Percentiles rank a stretch among this genome's conserved stretches.
These are phyloP conservation scores for Heliocybe sulcata DNA, from an alignment of 1,284 basidiomycete species.

Conservation along the genomic window DNA sequence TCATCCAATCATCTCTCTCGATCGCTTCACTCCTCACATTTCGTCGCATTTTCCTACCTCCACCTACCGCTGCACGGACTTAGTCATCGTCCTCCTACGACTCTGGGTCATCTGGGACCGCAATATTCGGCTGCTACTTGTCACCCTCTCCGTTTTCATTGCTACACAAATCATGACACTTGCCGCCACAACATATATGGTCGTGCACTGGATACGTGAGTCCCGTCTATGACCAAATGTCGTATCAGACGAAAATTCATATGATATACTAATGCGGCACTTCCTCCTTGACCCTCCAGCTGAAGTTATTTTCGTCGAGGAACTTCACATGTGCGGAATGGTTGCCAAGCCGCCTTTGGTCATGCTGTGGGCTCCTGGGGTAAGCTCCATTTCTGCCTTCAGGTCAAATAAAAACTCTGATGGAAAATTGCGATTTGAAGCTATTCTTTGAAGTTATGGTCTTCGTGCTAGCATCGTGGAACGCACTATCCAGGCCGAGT, in stretches of 20 bases:
- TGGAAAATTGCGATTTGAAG: constrained; percentile 11
- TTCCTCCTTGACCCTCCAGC: too few relatives aligned
- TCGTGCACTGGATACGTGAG: constrained; percentile 26
- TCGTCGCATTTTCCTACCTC: too few relatives aligned
- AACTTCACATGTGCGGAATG: constrained; percentile 12
- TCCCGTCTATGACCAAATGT: constrained; percentile 2
- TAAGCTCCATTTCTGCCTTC: constrained; percentile 11
- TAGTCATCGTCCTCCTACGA: constrained; percentile 33
- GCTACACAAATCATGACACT: constrained; percentile 23
- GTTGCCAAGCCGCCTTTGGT: constrained; percentile 9
- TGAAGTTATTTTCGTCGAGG: neutral
- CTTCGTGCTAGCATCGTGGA: constrained; percentile 26
- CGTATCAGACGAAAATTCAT: neutral
- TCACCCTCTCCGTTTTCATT: constrained; percentile 25
- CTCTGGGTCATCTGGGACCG: constrained; percentile 36
- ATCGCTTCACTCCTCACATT: too few relatives aligned
- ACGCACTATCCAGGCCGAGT: constrained; percentile 25
- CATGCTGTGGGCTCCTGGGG: constrained; percentile 26
- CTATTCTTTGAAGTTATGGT: constrained; percentile 29
- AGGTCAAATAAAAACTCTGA: too few relatives aligned
- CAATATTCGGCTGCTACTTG: constrained; percentile 23
- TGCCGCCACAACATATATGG: constrained; percentile 17
- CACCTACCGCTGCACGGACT: neutral
- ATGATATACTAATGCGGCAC: too few relatives aligned
- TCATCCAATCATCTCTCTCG: too few relatives aligned